Base-by-base conservation (phyloP, 202 grass and related monocot genomes). In the Setaria italica region DNA sequence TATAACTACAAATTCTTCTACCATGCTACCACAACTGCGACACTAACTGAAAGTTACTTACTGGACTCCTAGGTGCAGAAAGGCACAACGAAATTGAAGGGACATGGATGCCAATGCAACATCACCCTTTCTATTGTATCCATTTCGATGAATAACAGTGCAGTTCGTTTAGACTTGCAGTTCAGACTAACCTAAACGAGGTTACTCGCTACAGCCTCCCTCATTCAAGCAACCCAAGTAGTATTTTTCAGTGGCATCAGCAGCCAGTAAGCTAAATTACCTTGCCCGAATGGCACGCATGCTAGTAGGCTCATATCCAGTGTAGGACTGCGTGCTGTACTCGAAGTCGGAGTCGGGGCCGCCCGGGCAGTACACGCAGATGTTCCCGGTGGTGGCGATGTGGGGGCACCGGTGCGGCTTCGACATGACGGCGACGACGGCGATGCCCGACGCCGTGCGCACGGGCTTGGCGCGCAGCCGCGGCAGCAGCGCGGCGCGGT, bases 321-420 rank as follows among this genome's bases (percentile, higher is more conserved):
- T 99, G 88, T 99, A 99, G 29, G 96, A 99, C 21, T 99, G 93
- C 32, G 93, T 99, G 89, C 91, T 99, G 73, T 99, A 99, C 86
- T 99, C 96, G 53, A 99, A 99, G 81, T 99, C 97, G 0, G 97
- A 99, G 80, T 99, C 94, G 12, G 97, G 97, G 25, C 97, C 97
- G 29, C 92, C 97, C 0, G 97, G 97, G 76, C 97, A 99, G 62
- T 99, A 99, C 14, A 99, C 97, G 67, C 97, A 99, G 72, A 99
- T 99, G 70, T 99, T 99, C 17, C 93, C 97, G 5, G 97, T 96
- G 67, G 93, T 96, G 3, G 97, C 94, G 66, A 99, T 99, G 77
- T 99, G 97, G 9, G 97, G 97, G 74, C 97, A 99, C 11, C 94
- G 71, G 65, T 99, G 97, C 50, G 97, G 97, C 90, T 99, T 99